Percentiles rank a stretch among this genome's conserved stretches.
Conservation (phyloP, 768 basidiomycete species). For the Fomitopsis pulvina region DNA sequence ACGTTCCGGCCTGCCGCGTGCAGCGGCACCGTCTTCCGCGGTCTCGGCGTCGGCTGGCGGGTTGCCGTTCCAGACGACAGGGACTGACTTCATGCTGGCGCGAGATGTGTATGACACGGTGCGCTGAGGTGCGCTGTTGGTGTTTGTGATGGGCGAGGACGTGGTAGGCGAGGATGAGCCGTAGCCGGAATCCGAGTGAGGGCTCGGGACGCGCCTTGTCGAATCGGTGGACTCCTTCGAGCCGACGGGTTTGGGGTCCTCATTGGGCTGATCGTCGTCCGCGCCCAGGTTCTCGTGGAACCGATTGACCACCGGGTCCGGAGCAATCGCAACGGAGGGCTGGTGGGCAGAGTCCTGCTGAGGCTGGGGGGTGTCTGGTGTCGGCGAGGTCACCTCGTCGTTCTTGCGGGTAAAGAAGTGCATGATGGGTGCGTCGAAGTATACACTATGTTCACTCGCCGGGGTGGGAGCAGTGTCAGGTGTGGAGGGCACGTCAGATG, state of each 20-base stretch:
- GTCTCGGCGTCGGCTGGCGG: neutral
- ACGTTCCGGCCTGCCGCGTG: neutral
- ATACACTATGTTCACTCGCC: constrained; percentile 30
- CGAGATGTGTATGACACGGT: constrained; percentile 7
- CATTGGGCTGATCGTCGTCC: neutral
- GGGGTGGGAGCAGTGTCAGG: constrained; percentile 7
- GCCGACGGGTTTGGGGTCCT: neutral
- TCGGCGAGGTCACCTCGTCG: constrained; percentile 1
- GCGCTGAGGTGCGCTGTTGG: neutral
- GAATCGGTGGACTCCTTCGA: neutral
- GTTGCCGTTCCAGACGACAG: constrained; percentile 17
- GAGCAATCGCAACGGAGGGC: constrained; percentile 6
- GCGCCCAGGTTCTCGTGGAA: neutral
- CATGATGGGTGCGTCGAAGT: constrained; percentile 41
- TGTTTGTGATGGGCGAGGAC: too few species aligned
- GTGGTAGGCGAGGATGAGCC: constrained; percentile 6
- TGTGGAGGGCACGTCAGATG: neutral
- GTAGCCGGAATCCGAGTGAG: constrained; percentile 18
- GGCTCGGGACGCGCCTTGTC: neutral
- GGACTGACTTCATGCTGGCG: constrained; percentile 14
- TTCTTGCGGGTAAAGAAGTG: constrained; percentile 20
- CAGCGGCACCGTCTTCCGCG: constrained; percentile 3
- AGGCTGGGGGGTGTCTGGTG: neutral
- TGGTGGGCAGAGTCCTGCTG: neutral
- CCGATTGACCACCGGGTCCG: constrained; percentile 4